phyloP scores from a whole-genome alignment of 2,329 filamentous ascomycete species.

The Cucurbitaria berberidis region DNA sequence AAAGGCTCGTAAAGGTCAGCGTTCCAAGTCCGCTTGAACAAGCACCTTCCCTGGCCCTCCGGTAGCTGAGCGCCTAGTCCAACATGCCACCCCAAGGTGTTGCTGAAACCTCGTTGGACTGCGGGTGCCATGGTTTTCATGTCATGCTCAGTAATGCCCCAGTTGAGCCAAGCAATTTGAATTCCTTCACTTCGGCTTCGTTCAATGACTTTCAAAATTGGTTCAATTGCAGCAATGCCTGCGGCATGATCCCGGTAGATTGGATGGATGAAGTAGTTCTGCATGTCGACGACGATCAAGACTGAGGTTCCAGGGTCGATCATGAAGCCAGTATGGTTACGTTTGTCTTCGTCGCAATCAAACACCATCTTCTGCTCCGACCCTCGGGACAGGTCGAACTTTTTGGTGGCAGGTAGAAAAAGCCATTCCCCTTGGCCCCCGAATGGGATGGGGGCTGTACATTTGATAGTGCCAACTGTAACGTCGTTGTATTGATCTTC shows the following conservation, averaged over 20 bases:
- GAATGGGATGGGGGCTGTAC: slow-evolving; percentile 50
- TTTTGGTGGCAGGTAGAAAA: slow-evolving; percentile 49
- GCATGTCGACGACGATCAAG: slow-evolving; percentile 53
- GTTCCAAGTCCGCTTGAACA: slow-evolving; percentile 53
- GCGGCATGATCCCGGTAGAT: slow-evolving; percentile 38
- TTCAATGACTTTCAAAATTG: slow-evolving; percentile 48
- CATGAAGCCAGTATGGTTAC: slow-evolving; percentile 51
- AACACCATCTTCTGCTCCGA: slow-evolving; percentile 46
- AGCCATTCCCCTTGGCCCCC: slow-evolving; percentile 52
- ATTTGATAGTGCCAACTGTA: slow-evolving; percentile 39
- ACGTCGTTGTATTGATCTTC: slow-evolving; percentile 24
- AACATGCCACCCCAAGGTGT: slow-evolving; percentile 51
- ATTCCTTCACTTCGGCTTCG: slow-evolving; percentile 50
- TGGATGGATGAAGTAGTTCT: slow-evolving; percentile 52
- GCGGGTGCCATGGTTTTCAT: slow-evolving; percentile 50
- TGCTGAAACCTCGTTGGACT: slow-evolving; percentile 52
- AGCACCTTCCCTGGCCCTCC: slow-evolving; percentile 47
- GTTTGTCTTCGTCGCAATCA: slow-evolving; percentile 50
- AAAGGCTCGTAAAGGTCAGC: slow-evolving; percentile 52
- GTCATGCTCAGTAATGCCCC: slow-evolving; percentile 50
- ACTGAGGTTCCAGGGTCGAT: slow-evolving; percentile 50
- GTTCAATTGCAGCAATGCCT: slow-evolving; percentile 42
- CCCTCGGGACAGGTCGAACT: slow-evolving; percentile 52
- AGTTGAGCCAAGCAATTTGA: slow-evolving; percentile 52
- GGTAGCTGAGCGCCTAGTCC: slow-evolving; percentile 49